Base-by-base conservation (phyloP, 768 basidiomycete genomes). In the Chiua virens region DNA sequence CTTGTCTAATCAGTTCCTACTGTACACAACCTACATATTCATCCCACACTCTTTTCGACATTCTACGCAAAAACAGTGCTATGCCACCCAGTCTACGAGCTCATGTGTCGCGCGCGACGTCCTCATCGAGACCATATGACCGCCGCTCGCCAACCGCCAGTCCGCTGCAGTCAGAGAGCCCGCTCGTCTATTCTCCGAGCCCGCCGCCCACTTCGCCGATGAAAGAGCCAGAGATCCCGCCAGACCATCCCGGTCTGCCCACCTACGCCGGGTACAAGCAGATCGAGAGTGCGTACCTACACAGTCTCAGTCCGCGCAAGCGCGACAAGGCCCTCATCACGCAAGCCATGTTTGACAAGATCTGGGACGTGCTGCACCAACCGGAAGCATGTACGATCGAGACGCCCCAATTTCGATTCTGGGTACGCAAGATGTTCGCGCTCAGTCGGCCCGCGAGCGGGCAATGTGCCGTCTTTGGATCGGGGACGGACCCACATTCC, bases 391-490 rank as follows among this genome's bases (percentile, higher is more conserved):
- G 72, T 21, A 72, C 75, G 52, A 52, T 75, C 46, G 69, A 67
- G 38, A 83, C 80, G 3, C 78, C 87, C 1, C 87, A 89, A 61
- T 91, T 90, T 66, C 79, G 87, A 37, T 89, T 84, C 68, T 91
- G 89, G 89, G 88, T 83, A 13, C 83, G 87, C 60, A 88, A 87
- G 74, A 90, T 86, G 83, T 92, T 92, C 64, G 73, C 68, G 39
- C 59, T 85, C 8, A 74, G 75, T 57, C 70, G 70, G 39, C 54
- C 47, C 15, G 9, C 36, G 15, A 41, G 10, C n/a, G 34, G 5
- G 21, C 8, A 10, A 28, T 28, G 13, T 10, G 11, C 30, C 10
- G 30, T 13, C 30, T n/a, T n/a, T n/a, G n/a, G 30, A 30, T 14
- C 15, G 40, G 27, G 20, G 25, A 27, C 23, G 15, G 23, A 28